A percentile compares a stretch with the other conserved stretches of the same genome.
phyloP scores from a whole-genome alignment of 169 alveolate species.

The Theileria luwenshuni region DNA sequence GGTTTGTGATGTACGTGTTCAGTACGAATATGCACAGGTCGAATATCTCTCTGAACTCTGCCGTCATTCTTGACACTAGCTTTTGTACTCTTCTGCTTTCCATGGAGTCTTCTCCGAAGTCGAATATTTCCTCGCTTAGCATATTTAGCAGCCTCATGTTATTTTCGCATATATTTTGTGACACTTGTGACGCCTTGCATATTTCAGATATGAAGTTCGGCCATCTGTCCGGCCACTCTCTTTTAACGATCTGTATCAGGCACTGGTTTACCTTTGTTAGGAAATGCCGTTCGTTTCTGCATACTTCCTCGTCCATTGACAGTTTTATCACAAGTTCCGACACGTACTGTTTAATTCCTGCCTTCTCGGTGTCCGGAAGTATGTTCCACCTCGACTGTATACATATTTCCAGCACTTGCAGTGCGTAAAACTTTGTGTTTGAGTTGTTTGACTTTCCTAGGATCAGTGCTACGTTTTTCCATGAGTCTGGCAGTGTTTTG shows the following conservation, averaged over 20 bases:
- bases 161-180: constrained; percentile 96
- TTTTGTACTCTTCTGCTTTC: constrained; percentile 81
- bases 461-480: constrained; percentile 89
- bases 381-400: constrained; percentile 87
- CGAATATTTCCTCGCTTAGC: constrained; percentile 94
- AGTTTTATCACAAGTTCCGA: constrained; percentile 77
- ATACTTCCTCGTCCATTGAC: constrained; percentile 80
- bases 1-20: constrained; percentile 79
- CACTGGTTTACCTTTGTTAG: constrained; percentile 86
- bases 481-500: constrained; percentile 85
- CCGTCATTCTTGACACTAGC: constrained; percentile 77
- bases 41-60: constrained; percentile 82
- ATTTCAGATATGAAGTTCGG: constrained; percentile 97
- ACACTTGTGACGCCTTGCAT: constrained; percentile 92
- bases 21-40: constrained; percentile 90
- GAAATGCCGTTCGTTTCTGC: constrained; percentile 79
- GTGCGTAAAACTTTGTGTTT: constrained; percentile 87
- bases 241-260: constrained; percentile 87
- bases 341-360: constrained; percentile 85
- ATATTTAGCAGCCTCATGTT: constrained; percentile 94
- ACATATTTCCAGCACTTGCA: constrained; percentile 84
- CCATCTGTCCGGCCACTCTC: constrained; percentile 99
- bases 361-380: constrained; percentile 81
- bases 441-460: constrained; percentile 81
- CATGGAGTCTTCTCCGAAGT: constrained; percentile 90